Base-by-base conservation (phyloP, 2,329 filamentous ascomycete species). In the Fusarium sterilihyphosum region DNA sequence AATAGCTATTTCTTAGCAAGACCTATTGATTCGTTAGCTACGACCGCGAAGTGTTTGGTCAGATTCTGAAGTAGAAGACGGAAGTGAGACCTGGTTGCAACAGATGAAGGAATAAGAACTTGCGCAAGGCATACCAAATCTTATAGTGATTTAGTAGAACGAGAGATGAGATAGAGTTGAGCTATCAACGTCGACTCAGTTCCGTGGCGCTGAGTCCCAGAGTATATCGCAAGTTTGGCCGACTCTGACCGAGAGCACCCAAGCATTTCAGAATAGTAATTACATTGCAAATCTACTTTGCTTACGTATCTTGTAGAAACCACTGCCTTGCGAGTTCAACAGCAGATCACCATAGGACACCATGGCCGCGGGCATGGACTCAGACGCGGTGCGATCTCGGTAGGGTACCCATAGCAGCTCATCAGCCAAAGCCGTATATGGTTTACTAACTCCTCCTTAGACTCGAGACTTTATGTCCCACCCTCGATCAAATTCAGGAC, bases 141-240 rank as follows among this genome's bases (percentile, higher is more conserved):
- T 1, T 43, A 17, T 9, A 10, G 22, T 1, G 0, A 17, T 0
- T 24, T 5, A 17, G 11, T 24, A 7, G 5, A 2, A 8, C 5
- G n/a, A 13, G 7, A 11, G 5, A 8, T 24, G n/a, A 9, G 4
- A 18, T 44, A 44, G 16, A 13, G 6, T 26, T 18, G 16, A 44
- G 6, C 2, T 7, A 17, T 18, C 43, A 18, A 24, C 5, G 6
- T 18, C 16, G 16, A 8, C n/a, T 17, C 6, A 8, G 4, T 44
- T 6, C 43, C 43, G 43, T 44, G n/a, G n/a, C 11, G n/a, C 41
- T 24, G 41, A 24, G 7, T 0, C 7, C 22, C 4, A 44, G 16
- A 44, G 43, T 26, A 18, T 18, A 26, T 24, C 43, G 2, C 10
- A 6, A 44, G 43, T 44, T 24, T 7, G 11, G 9, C 43, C 17